Conservation (phyloP, 768 basidiomycete genomes). For the Ephemerocybe angulata region DNA sequence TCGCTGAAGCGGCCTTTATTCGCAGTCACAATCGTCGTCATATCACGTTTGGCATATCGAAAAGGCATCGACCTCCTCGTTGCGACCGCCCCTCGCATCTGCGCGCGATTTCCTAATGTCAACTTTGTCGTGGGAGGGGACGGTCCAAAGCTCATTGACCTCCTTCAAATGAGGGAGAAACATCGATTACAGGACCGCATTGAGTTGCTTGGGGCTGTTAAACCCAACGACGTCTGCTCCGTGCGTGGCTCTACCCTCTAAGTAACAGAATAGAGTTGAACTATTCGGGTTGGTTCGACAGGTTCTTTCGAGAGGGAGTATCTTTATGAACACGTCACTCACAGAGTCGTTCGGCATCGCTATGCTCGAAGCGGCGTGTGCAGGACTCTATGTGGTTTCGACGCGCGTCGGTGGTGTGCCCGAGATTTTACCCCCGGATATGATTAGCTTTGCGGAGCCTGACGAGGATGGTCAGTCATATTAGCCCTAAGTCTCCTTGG, state of each 20-base stretch:
- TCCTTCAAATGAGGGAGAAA: conserved; percentile 94
- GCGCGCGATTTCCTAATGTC: conserved; percentile 79
- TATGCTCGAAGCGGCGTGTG: conserved; percentile 95
- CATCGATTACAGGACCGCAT: conserved; percentile 87
- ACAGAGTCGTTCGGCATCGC: conserved; percentile 97
- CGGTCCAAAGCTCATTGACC: conserved; percentile 91
- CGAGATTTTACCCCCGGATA: conserved; percentile 88
- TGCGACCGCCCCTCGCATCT: conserved; percentile 87
- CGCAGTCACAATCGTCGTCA: conserved; percentile 84
- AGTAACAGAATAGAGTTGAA: not conserved
- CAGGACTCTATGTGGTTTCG: conserved; percentile 90
- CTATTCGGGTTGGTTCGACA: conserved; percentile 22
- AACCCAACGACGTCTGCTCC: conserved; percentile 76
- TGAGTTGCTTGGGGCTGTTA: conserved; percentile 79
- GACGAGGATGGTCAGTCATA: conserved; percentile 79
- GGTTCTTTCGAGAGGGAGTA: conserved; percentile 84
- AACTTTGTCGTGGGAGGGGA: conserved; percentile 90
- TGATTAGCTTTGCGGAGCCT: conserved; percentile 93
- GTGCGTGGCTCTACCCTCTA: conserved; percentile 38
- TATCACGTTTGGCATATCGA: conserved; percentile 89
- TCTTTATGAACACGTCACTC: conserved; percentile 93
- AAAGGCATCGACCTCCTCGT: conserved; percentile 97
- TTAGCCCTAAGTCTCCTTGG: not conserved
- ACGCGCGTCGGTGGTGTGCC: conserved; percentile 95
- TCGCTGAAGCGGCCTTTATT: not conserved